These are phyloP conservation scores for Bruguiera hainesii DNA, from an alignment of 441 rosid genomes.

Conservation along the genomic window DNA sequence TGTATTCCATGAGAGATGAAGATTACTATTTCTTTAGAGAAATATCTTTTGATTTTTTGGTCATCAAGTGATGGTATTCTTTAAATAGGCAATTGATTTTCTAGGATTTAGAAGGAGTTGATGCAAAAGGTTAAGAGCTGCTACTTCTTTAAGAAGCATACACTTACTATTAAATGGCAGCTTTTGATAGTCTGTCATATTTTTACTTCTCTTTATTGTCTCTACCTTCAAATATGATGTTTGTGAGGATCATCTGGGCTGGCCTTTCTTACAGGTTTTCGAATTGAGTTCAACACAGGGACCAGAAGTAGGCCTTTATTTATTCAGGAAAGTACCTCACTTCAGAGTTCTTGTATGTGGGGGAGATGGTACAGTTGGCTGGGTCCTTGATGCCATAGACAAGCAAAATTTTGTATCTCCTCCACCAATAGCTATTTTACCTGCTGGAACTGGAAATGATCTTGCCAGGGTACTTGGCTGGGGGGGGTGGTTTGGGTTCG, in stretches of 20 bases:
- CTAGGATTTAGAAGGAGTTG: too few relatives aligned
- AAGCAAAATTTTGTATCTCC: slow-evolving; percentile 56
- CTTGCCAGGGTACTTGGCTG: slow-evolving; percentile 63
- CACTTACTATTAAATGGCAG: too few relatives aligned
- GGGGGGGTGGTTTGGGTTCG: slow-evolving; percentile 63
- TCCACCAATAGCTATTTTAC: slow-evolving; percentile 70
- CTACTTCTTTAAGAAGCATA: too few relatives aligned
- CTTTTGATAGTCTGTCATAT: background rate
- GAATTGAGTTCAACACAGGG: slow-evolving; percentile 58
- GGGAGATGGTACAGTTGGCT: slow-evolving; percentile 75
- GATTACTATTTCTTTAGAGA: too few relatives aligned
- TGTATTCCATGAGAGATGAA: too few relatives aligned
- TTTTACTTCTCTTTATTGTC: background rate
- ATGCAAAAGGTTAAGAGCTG: background rate
- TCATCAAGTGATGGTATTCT: too few relatives aligned
- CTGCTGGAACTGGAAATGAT: slow-evolving; percentile 77
- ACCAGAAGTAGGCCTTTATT: slow-evolving; percentile 60
- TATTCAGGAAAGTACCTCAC: slow-evolving; percentile 47
- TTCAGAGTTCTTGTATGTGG: slow-evolving; percentile 73
- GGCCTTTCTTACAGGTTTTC: slow-evolving; percentile 41
- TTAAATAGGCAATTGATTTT: too few relatives aligned
- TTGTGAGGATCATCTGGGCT: slow-evolving; percentile 18
- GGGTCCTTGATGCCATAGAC: slow-evolving; percentile 72
- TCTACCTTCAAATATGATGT: background rate
- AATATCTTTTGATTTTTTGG: too few relatives aligned